A percentile compares a stretch with the other conserved stretches of the same genome.
These are phyloP conservation scores for Xylaria cubensis DNA, from an alignment of 495 filamentous ascomycete species.

Conservation along the genomic window DNA sequence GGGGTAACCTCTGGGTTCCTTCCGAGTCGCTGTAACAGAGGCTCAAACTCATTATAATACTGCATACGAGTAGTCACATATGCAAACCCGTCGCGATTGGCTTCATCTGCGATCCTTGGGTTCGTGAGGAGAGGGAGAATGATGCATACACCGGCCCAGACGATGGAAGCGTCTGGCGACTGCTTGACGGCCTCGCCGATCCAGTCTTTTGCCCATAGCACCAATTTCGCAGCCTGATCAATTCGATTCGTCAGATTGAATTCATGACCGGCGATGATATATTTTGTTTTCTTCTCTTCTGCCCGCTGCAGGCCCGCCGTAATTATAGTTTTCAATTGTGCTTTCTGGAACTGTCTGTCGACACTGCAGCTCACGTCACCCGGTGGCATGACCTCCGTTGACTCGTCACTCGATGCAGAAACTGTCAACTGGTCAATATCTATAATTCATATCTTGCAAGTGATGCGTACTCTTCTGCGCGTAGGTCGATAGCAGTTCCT, in stretches of 20 bases:
- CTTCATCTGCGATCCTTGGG: constrained; percentile 29
- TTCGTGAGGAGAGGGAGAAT: constrained; percentile 40
- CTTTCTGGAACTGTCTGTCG: neutral
- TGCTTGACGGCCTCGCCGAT: constrained; percentile 33
- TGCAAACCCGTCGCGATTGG: constrained; percentile 37
- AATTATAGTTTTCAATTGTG: constrained; percentile 25
- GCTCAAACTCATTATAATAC: constrained; percentile 36
- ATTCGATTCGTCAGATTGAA: constrained; percentile 31
- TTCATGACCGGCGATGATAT: constrained; percentile 30
- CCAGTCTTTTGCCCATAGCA: constrained; percentile 31
- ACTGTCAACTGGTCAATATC: neutral
- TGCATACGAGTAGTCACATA: constrained; percentile 37
- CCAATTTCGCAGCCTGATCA: constrained; percentile 24
- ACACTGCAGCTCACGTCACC: neutral
- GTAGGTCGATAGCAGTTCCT: constrained; percentile 37
- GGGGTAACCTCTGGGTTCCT: neutral
- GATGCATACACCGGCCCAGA: constrained; percentile 37
- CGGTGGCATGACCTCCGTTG: neutral
- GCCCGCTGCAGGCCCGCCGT: constrained; percentile 20
- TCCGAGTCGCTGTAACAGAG: constrained; percentile 22
- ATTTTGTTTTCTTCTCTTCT: constrained; percentile 29
- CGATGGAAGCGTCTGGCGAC: constrained; percentile 36
- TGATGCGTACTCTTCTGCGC: constrained; percentile 1
- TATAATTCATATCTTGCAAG: neutral
- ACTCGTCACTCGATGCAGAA: neutral